phyloP scores from a whole-genome alignment of 2,329 filamentous ascomycete species.

The Fusarium sp. region DNA sequence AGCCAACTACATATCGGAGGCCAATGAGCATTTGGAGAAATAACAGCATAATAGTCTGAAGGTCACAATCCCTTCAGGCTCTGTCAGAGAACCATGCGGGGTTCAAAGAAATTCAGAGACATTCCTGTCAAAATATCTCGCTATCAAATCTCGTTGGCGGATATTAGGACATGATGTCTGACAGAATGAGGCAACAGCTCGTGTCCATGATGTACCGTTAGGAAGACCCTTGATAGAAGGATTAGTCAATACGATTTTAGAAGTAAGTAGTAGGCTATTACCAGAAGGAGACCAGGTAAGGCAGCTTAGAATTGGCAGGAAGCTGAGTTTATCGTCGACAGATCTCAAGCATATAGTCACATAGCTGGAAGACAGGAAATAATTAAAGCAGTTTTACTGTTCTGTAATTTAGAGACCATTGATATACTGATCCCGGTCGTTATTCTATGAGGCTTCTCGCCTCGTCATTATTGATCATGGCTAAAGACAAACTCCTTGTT shows the following conservation, averaged over 20 bases:
- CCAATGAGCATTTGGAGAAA: background rate
- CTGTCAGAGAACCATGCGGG: background rate
- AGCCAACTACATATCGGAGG: too few species aligned
- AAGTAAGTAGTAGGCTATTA: background rate
- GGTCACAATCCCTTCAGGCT: background rate
- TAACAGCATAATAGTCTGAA: background rate
- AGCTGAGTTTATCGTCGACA: background rate
- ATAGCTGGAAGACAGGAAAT: background rate
- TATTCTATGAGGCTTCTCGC: slow-evolving; percentile 27
- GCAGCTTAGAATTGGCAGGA: background rate
- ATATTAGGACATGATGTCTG: background rate
- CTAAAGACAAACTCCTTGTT: slow-evolving; percentile 35
- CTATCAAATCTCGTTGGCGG: background rate
- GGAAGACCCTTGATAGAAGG: background rate
- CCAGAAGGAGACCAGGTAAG: background rate
- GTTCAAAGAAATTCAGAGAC: background rate
- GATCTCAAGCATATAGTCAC: background rate
- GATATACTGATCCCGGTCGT: slow-evolving; percentile 11
- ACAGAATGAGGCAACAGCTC: background rate
- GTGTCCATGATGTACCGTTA: background rate
- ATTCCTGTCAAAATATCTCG: background rate
- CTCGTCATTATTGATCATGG: slow-evolving; percentile 43
- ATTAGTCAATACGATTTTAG: background rate
- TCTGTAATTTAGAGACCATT: slow-evolving; percentile 15
- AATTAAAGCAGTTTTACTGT: slow-evolving; percentile 14